These are phyloP conservation scores for Penicillium ochrochloron DNA, from an alignment of 495 filamentous ascomycete species.

Conservation along the genomic window DNA sequence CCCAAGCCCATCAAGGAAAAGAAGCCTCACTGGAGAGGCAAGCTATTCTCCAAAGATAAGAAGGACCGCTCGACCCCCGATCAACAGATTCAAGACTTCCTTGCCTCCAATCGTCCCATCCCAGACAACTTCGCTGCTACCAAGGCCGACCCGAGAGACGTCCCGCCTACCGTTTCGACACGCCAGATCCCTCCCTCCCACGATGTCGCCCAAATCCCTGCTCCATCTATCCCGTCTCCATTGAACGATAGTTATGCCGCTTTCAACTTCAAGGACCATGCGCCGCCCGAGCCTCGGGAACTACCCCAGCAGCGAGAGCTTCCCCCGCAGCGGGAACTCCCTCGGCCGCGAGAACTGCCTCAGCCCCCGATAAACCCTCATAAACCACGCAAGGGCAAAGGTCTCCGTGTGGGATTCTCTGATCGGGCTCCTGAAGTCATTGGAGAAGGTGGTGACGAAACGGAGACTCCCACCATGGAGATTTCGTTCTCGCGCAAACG, in stretches of 20 bases:
- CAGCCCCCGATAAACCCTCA: constrained; percentile 9
- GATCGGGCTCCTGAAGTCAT: constrained; percentile 73
- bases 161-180: constrained; percentile 22
- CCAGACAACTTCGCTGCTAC: constrained; percentile 10
- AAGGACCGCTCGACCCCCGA: constrained; percentile 37
- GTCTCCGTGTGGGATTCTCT: constrained; percentile 72
- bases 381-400: constrained; percentile 55
- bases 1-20: constrained; percentile 39
- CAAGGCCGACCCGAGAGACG: constrained; percentile 27
- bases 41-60: constrained; percentile 54
- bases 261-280: constrained; percentile 20
- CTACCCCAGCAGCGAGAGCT: background rate
- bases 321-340: background rate
- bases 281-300: constrained; percentile 8
- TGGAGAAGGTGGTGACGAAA: constrained; percentile 86
- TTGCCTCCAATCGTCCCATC: constrained; percentile 37
- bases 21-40: constrained; percentile 52
- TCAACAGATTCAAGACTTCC: constrained; percentile 50
- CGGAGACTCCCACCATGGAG: constrained; percentile 68
- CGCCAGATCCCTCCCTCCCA: constrained; percentile 34
- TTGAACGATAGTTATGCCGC: constrained; percentile 27
- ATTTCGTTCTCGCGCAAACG: constrained; percentile 60
- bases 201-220: constrained; percentile 24
- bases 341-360: background rate
- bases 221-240: constrained; percentile 9